phyloP scores from a whole-genome alignment of 805 yeast species.

The Myxozyma kluyveri region DNA sequence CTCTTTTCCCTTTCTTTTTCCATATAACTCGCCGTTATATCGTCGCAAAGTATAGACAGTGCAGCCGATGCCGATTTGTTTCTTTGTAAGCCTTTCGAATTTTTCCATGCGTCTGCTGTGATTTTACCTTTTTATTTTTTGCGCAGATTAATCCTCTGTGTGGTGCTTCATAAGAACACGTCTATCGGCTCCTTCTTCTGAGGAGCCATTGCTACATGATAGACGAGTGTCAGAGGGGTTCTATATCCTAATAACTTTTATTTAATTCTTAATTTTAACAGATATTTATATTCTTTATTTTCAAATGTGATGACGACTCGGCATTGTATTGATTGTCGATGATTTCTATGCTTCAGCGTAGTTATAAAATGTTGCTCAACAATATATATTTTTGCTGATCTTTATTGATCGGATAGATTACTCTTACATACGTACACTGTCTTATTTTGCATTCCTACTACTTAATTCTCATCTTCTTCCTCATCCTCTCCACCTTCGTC shows the following conservation, averaged over 20 bases:
- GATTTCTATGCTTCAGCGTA: not conserved
- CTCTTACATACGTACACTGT: not conserved
- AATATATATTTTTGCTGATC: not conserved
- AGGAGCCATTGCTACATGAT: constrained; percentile 14
- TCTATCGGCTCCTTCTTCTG: constrained; percentile 15
- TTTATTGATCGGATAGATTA: not conserved
- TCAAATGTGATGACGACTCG: too few species aligned
- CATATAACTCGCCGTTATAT: constrained; percentile 5
- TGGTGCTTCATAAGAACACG: constrained; percentile 26
- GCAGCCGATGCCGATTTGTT: constrained; percentile 5
- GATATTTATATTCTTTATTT: not conserved
- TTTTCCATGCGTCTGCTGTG: constrained; percentile 6
- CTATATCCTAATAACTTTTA: constrained; percentile 14
- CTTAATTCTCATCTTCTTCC: constrained; percentile 2
- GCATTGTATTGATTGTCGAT: too few species aligned
- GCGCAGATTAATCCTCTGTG: constrained; percentile 21
- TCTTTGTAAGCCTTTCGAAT: not conserved
- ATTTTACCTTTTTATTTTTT: constrained; percentile 5
- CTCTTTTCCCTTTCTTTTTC: constrained; percentile 8
- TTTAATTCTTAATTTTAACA: not conserved
- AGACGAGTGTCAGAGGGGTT: constrained; percentile 33
- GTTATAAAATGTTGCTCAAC: not conserved
- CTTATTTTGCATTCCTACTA: not conserved
- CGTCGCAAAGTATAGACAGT: constrained; percentile 28
- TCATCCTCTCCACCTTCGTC: constrained; percentile 1